Conservation (phyloP, 2,329 filamentous ascomycete genomes). For the Neopestalotiopsis clavispora region DNA sequence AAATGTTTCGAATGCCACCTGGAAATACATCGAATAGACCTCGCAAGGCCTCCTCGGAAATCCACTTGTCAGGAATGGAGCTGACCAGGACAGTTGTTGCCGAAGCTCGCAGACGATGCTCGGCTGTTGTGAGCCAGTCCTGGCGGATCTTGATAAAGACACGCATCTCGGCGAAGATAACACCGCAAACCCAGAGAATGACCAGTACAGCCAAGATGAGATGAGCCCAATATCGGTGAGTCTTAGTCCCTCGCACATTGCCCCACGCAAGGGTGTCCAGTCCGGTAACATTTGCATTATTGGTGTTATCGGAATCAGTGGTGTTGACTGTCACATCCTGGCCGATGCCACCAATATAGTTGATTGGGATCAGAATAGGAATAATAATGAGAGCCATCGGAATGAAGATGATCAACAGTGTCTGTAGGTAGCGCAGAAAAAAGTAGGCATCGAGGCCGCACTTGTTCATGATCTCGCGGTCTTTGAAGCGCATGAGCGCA, state of each 20-base stretch:
- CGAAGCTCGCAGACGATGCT: slow-evolving; percentile 90
- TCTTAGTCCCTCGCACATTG: slow-evolving; percentile 73
- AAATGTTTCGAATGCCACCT: slow-evolving; percentile 92
- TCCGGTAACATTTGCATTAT: slow-evolving; percentile 53
- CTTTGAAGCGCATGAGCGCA: slow-evolving; percentile 69
- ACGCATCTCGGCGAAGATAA: slow-evolving; percentile 84
- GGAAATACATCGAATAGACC: slow-evolving; percentile 95
- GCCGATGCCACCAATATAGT: slow-evolving; percentile 74
- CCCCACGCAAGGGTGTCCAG: slow-evolving; percentile 87
- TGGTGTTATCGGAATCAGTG: slow-evolving; percentile 29
- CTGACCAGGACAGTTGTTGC: slow-evolving; percentile 95
- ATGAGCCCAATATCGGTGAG: slow-evolving; percentile 81
- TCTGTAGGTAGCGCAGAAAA: slow-evolving; percentile 76
- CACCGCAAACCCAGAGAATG: slow-evolving; percentile 82
- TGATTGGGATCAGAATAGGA: slow-evolving; percentile 86
- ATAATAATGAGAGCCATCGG: slow-evolving; percentile 79
- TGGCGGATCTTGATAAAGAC: slow-evolving; percentile 93
- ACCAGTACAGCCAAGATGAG: slow-evolving; percentile 78
- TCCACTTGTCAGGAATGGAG: slow-evolving; percentile 89
- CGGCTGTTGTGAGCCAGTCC: slow-evolving; percentile 90
- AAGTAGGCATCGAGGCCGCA: slow-evolving; percentile 97
- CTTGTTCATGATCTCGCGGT: slow-evolving; percentile 88
- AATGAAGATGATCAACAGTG: slow-evolving; percentile 89
- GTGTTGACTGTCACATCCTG: slow-evolving; percentile 48
- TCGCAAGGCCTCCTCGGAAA: slow-evolving; percentile 78